Percentiles rank a stretch among this genome's conserved stretches.
Evolutionary conservation across 345 rosid species (phyloP).

Genomic region (Sisymbrium irio): DNA sequence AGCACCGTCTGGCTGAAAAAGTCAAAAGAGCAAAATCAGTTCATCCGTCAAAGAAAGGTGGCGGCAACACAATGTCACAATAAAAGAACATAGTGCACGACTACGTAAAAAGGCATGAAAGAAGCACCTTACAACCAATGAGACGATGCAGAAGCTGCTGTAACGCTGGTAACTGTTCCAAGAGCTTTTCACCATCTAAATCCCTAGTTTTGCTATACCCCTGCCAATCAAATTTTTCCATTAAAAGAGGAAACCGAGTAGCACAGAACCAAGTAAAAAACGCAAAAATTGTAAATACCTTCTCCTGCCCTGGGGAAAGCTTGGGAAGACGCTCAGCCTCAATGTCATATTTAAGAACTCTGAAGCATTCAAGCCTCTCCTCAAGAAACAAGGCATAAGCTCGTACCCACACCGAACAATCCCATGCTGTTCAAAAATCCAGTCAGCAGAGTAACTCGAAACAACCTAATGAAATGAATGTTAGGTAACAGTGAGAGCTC

Average conservation of each 20-base stretch:
- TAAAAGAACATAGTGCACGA: background rate
- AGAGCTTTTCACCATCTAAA: constrained; percentile 61
- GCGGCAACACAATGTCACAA: background rate
- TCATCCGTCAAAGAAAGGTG: background rate
- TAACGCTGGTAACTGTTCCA: constrained; percentile 81
- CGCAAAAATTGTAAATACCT: constrained; percentile 38
- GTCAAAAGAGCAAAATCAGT: constrained; percentile 8
- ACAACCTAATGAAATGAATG: background rate
- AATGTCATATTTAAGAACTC: constrained; percentile 74
- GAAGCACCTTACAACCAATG: constrained; percentile 75
- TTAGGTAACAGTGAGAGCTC: background rate
- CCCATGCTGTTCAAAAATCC: constrained; percentile 59
- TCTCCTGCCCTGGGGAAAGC: constrained; percentile 67
- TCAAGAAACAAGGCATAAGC: constrained; percentile 80
- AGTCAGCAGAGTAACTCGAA: background rate
- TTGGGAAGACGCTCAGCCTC: constrained; percentile 81
- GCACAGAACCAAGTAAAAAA: background rate
- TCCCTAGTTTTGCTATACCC: constrained; percentile 83
- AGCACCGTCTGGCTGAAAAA: constrained; percentile 81
- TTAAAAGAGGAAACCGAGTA: background rate
- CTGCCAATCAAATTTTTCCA: constrained; percentile 36
- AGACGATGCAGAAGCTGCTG: constrained; percentile 78
- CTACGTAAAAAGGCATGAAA: constrained; percentile 2
- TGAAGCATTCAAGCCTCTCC: constrained; percentile 82
- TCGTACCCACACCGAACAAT: constrained; percentile 93